These are phyloP conservation scores for Hawksworthiomyces lignivorus DNA, from an alignment of 2,329 filamentous ascomycete species.

Conservation along the genomic window DNA sequence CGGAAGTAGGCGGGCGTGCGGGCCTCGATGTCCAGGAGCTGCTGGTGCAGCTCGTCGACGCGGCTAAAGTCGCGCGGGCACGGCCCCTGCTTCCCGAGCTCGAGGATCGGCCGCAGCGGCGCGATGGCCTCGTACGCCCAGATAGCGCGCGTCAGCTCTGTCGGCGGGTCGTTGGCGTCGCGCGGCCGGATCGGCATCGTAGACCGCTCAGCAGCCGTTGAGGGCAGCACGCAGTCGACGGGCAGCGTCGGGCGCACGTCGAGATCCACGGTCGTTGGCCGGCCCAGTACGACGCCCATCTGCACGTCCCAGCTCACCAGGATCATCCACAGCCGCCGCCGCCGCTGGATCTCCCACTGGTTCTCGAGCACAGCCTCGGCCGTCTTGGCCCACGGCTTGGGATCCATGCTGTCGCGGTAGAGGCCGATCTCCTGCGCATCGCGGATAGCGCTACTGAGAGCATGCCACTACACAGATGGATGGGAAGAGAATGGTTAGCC, in stretches of 20 bases:
- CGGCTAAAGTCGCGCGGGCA: slow-evolving; percentile 45
- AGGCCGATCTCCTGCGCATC: slow-evolving; percentile 57
- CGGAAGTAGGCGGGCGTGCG: slow-evolving; percentile 46
- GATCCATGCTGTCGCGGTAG: slow-evolving; percentile 46
- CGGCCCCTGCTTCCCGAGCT: slow-evolving; percentile 48
- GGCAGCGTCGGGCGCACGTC: slow-evolving; percentile 41
- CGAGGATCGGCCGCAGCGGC: slow-evolving; percentile 45
- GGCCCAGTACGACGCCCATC: slow-evolving; percentile 44
- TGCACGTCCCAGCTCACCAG: slow-evolving; percentile 48
- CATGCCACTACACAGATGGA: slow-evolving; percentile 49
- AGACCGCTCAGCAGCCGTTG: slow-evolving; percentile 27
- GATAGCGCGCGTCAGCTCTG: slow-evolving; percentile 45
- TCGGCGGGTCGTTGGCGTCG: slow-evolving; percentile 45
- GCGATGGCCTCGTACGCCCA: slow-evolving; percentile 41
- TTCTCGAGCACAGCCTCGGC: slow-evolving; percentile 45
- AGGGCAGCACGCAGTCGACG: slow-evolving; percentile 44
- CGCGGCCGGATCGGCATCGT: slow-evolving; percentile 41
- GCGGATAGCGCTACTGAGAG: slow-evolving; percentile 47
- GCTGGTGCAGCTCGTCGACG: slow-evolving; percentile 46
- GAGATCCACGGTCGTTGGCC: slow-evolving; percentile 48
- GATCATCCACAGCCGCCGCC: slow-evolving; percentile 49
- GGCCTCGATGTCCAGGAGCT: slow-evolving; percentile 39
- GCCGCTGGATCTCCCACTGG: slow-evolving; percentile 50
- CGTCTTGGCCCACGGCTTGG: slow-evolving; percentile 36
- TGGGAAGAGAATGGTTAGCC: too few species aligned